Percentiles rank a stretch among this genome's conserved stretches.
Conservation (phyloP, 352 stramenopile genomes). For the Blastocystis sp. region DNA sequence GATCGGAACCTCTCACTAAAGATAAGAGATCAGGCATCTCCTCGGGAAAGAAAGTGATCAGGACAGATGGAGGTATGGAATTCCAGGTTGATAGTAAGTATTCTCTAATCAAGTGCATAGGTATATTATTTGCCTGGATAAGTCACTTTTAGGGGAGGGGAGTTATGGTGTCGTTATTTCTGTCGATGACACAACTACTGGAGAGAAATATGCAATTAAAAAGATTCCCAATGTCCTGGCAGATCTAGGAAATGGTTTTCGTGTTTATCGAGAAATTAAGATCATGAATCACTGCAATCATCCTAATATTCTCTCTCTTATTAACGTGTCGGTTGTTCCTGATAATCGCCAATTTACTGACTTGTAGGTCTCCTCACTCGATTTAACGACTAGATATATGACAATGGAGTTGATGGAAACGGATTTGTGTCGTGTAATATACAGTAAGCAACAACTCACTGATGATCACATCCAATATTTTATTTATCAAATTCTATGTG, state of each 20-base stretch:
- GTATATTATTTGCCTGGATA: background rate
- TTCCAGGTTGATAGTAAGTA: constrained; percentile 33
- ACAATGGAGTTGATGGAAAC: constrained; percentile 81
- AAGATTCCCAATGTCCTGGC: constrained; percentile 77
- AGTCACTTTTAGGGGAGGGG: constrained; percentile 67
- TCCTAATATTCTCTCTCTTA: background rate
- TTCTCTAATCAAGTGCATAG: constrained; percentile 44
- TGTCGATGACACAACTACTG: constrained; percentile 75
- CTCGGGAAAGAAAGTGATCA: background rate
- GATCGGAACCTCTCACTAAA: background rate
- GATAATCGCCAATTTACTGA: background rate
- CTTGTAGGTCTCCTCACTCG: background rate
- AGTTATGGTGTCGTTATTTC: constrained; percentile 82
- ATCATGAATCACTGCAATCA: constrained; percentile 70
- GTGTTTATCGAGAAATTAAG: constrained; percentile 77
- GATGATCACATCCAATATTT: constrained; percentile 87
- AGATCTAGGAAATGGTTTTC: constrained; percentile 75
- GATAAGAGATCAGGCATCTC: background rate
- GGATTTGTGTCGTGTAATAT: constrained; percentile 79
- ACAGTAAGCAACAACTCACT: constrained; percentile 78
- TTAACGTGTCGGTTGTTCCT: background rate
- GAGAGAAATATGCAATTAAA: constrained; percentile 78
- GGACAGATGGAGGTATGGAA: background rate
- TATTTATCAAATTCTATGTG: constrained; percentile 85
- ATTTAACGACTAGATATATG: constrained; percentile 69